A percentile compares a stretch with the other conserved stretches of the same genome.
Conservation (phyloP, 225 moss, liverwort and hornwort genomes). For the Pseudoscleropodium purum region DNA sequence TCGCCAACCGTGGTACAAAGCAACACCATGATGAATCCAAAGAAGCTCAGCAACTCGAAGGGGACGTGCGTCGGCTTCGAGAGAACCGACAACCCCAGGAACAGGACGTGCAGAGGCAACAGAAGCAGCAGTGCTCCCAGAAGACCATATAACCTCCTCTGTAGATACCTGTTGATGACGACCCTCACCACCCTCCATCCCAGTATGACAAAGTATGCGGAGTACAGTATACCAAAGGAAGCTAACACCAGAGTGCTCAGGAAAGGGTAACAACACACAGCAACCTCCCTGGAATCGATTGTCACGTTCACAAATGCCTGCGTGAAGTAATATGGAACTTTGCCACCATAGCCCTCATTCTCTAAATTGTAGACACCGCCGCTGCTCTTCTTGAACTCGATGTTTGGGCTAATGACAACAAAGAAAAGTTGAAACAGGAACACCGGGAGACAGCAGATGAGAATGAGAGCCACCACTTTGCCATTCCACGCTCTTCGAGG, state of each 20-base stretch:
- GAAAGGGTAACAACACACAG: conserved; percentile 86
- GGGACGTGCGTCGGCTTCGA: conserved; percentile 57
- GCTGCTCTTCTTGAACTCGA: conserved; percentile 46
- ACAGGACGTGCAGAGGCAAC: conserved; percentile 74
- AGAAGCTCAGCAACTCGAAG: conserved; percentile 76
- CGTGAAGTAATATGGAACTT: conserved; percentile 76
- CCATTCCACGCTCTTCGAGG: conserved; percentile 89
- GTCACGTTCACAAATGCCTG: conserved; percentile 61
- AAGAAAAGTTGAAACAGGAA: conserved; percentile 80
- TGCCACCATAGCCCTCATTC: conserved; percentile 69
- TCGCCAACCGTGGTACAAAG: conserved; percentile 84
- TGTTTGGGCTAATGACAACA: conserved; percentile 67
- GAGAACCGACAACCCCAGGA: conserved; percentile 77
- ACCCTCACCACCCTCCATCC: conserved; percentile 90
- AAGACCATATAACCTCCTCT: conserved; percentile 71
- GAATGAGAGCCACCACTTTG: conserved; percentile 72
- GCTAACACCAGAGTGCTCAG: conserved; percentile 80
- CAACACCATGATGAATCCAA: conserved; percentile 78
- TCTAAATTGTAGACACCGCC: conserved; percentile 32
- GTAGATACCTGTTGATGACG: conserved; percentile 79
- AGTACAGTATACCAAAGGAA: conserved; percentile 70
- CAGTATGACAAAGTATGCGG: conserved; percentile 63
- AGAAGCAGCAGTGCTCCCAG: conserved; percentile 65
- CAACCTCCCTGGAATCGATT: conserved; percentile 38
- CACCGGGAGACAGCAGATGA: conserved; percentile 77